These are phyloP conservation scores for Aspergillus glaucus DNA, from an alignment of 2,329 filamentous ascomycete genomes.

Conservation along the genomic window DNA sequence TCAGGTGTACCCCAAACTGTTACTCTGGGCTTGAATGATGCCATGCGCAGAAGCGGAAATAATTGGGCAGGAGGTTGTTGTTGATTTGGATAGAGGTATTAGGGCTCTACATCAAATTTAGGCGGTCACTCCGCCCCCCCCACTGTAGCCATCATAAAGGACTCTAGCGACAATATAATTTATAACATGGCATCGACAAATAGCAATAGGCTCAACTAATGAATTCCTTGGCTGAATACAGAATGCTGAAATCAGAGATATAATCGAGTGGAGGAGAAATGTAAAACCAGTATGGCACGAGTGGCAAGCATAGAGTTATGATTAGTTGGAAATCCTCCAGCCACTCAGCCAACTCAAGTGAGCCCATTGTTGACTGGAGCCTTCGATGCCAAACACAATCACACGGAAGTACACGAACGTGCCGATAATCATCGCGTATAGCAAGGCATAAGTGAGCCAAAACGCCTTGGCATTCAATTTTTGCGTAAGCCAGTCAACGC, in stretches of 20 bases:
- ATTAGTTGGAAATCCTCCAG: slow-evolving; percentile 71
- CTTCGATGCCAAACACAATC: slow-evolving; percentile 94
- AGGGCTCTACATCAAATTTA: too few relatives aligned
- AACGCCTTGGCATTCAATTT: slow-evolving; percentile 59
- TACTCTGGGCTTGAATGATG: slow-evolving; percentile 42
- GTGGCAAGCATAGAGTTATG: neutral
- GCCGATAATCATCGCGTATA: slow-evolving; percentile 70
- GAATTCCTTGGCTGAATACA: neutral
- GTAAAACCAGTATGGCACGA: neutral
- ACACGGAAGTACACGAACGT: slow-evolving; percentile 87
- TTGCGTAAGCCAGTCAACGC: slow-evolving; percentile 74
- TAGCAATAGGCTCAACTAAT: neutral
- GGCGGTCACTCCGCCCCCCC: too few relatives aligned
- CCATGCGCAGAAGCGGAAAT: slow-evolving; percentile 37
- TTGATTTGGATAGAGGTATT: slow-evolving; percentile 12
- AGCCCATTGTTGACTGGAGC: slow-evolving; percentile 72
- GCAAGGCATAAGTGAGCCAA: slow-evolving; percentile 61
- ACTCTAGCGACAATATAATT: too few relatives aligned
- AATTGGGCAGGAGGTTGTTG: slow-evolving; percentile 34
- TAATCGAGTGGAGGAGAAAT: neutral
- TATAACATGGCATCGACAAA: too few relatives aligned
- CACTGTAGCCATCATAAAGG: too few relatives aligned
- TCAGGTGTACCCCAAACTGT: slow-evolving; percentile 35
- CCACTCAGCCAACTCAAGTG: slow-evolving; percentile 90
- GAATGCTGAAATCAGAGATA: neutral